These are phyloP conservation scores for Fusarium aywerte DNA, from an alignment of 2,329 filamentous ascomycete genomes.

Conservation along the genomic window DNA sequence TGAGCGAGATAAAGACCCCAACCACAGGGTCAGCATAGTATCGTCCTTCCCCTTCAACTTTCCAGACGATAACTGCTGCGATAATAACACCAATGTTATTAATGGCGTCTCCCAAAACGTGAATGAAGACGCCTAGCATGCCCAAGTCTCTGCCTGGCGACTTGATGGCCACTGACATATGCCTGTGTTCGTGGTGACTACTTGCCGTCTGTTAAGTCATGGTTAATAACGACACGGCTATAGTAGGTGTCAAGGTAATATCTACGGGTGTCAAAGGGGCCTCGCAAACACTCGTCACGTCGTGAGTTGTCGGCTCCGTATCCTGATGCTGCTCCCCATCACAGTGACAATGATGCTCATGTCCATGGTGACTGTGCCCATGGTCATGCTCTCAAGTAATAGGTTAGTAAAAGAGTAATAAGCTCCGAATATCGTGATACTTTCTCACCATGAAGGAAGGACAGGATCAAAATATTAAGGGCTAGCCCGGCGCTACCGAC, in stretches of 20 bases:
- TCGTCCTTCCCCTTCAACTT: slow-evolving; percentile 63
- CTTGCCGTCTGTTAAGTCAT: slow-evolving; percentile 22
- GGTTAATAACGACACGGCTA: slow-evolving; percentile 22
- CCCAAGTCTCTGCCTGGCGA: slow-evolving; percentile 68
- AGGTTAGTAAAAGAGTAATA: slow-evolving; percentile 4
- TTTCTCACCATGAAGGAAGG: slow-evolving; percentile 70
- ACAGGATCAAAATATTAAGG: slow-evolving; percentile 73
- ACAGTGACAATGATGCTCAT: slow-evolving; percentile 20
- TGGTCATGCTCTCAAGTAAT: slow-evolving; percentile 48
- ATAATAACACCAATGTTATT: slow-evolving; percentile 82
- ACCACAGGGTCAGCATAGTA: slow-evolving; percentile 79
- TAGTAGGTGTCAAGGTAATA: background rate
- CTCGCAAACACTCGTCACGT: slow-evolving; percentile 25
- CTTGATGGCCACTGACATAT: slow-evolving; percentile 49
- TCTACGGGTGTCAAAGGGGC: slow-evolving; percentile 34
- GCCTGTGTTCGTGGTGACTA: slow-evolving; percentile 62
- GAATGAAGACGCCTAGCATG: slow-evolving; percentile 75
- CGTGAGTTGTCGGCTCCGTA: slow-evolving; percentile 11
- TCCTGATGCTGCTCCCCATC: slow-evolving; percentile 15
- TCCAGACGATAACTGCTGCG: slow-evolving; percentile 76
- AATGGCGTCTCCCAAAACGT: slow-evolving; percentile 77
- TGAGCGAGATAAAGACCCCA: slow-evolving; percentile 75
- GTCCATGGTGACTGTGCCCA: slow-evolving; percentile 53
- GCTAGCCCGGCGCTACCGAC: slow-evolving; percentile 74
- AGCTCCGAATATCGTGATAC: background rate